phyloP scores from a whole-genome alignment of 2,329 filamentous ascomycete genomes.

The Sclerotinia nivalis region DNA sequence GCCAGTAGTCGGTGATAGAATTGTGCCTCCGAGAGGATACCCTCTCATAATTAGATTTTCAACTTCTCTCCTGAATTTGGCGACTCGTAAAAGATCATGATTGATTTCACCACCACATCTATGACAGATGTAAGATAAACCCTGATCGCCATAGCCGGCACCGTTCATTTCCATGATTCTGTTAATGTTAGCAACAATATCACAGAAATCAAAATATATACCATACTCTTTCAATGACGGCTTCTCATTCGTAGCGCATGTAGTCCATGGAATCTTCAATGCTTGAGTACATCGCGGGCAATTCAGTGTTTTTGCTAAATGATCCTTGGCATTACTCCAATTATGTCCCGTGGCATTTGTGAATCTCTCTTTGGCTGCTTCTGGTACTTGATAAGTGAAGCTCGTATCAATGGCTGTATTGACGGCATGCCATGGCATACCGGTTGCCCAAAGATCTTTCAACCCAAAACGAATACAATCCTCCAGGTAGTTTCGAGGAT shows the following conservation, averaged over 20 bases:
- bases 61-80: slow-evolving; percentile 61
- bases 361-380: slow-evolving; percentile 51
- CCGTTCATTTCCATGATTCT: slow-evolving; percentile 44
- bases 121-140: slow-evolving; percentile 53
- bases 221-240: slow-evolving; percentile 42
- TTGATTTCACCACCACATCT: slow-evolving; percentile 53
- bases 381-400: slow-evolving; percentile 57
- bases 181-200: slow-evolving; percentile 21
- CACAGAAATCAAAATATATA: neutral
- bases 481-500: slow-evolving; percentile 72
- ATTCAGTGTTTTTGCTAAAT: slow-evolving; percentile 48
- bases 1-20: slow-evolving; percentile 57
- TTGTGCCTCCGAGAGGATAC: slow-evolving; percentile 66
- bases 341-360: slow-evolving; percentile 48
- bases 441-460: slow-evolving; percentile 58
- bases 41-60: slow-evolving; percentile 48
- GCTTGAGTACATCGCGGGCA: slow-evolving; percentile 56
- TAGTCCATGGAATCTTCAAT: slow-evolving; percentile 61
- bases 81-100: slow-evolving; percentile 60
- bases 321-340: slow-evolving; percentile 63
- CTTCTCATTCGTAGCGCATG: slow-evolving; percentile 45
- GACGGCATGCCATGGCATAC: slow-evolving; percentile 66
- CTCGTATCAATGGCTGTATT: slow-evolving; percentile 58
- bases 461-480: slow-evolving; percentile 64
- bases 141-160: slow-evolving; percentile 60